These are phyloP conservation scores for Moesziomyces sp. DNA, from an alignment of 1,284 basidiomycete genomes.

Conservation along the genomic window DNA sequence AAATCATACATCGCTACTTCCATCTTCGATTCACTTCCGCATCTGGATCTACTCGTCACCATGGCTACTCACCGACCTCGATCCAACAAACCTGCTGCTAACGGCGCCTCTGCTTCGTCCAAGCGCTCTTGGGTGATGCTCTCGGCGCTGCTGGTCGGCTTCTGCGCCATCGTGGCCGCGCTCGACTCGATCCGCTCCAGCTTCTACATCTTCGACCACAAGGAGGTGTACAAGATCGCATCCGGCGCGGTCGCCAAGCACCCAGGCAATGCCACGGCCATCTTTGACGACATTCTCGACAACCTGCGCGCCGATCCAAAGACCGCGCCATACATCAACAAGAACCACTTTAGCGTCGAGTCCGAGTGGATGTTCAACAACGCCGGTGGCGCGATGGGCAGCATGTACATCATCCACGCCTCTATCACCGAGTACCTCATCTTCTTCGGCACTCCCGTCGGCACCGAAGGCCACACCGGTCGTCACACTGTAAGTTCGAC, in stretches of 20 bases:
- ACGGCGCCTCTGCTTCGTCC: constrained; percentile 4
- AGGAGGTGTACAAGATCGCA: constrained; percentile 51
- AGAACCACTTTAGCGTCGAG: constrained; percentile 50
- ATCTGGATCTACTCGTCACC: neutral
- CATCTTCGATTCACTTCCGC: neutral
- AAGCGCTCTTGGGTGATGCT: constrained; percentile 29
- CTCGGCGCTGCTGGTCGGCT: constrained; percentile 31
- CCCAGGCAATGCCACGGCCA: constrained; percentile 55
- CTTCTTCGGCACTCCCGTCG: constrained; percentile 94
- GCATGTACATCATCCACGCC: constrained; percentile 96
- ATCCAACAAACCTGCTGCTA: constrained; percentile 10
- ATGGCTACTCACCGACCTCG: constrained; percentile 43
- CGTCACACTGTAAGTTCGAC: constrained; percentile 75
- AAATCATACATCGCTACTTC: neutral
- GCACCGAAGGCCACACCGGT: constrained; percentile 95
- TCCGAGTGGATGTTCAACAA: constrained; percentile 98
- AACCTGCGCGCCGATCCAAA: constrained; percentile 56
- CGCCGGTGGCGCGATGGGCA: constrained; percentile 96
- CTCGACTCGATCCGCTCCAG: constrained; percentile 43
- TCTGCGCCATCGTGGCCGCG: constrained; percentile 26
- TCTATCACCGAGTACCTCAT: constrained; percentile 81
- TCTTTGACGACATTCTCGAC: constrained; percentile 62
- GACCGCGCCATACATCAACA: constrained; percentile 57
- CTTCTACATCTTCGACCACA: constrained; percentile 65
- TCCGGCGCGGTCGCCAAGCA: constrained; percentile 49